Evolutionary conservation across 2,329 filamentous ascomycete species (phyloP).

Genomic region (Lachnellula occidentalis): DNA sequence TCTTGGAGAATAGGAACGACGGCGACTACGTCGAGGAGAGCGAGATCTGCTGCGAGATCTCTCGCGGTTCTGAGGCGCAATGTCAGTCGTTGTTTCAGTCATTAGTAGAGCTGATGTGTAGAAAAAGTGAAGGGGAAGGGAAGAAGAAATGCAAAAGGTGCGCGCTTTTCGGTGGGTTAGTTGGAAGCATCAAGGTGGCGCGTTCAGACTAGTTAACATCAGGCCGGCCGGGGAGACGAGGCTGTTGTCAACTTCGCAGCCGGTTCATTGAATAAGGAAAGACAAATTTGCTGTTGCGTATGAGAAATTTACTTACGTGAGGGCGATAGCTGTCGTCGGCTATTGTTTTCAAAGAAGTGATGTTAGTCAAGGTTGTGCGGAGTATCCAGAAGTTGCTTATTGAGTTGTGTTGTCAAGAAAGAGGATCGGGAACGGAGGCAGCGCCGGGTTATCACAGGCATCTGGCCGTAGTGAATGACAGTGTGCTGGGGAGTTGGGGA

Average conservation of each 20-base stretch:
- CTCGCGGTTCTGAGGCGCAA: conserved; percentile 60
- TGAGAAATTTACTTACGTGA: conserved; percentile 5
- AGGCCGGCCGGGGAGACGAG: conserved; percentile 4
- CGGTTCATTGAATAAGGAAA: background rate
- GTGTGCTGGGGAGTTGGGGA: conserved; percentile 8
- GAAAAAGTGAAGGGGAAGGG: background rate
- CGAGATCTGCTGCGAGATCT: conserved; percentile 82
- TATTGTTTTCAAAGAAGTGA: background rate
- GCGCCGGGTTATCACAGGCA: background rate
- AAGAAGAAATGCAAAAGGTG: background rate
- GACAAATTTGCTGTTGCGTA: background rate
- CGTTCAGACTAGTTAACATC: conserved; percentile 6
- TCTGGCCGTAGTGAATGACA: conserved; percentile 5
- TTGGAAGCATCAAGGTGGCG: conserved; percentile 15
- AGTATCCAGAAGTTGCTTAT: background rate
- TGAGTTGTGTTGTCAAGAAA: conserved; percentile 1
- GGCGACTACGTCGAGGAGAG: conserved; percentile 62
- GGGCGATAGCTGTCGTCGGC: conserved; percentile 13
- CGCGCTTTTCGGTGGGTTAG: conserved; percentile 2
- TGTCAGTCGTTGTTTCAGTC: conserved; percentile 31
- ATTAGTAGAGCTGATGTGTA: conserved; percentile 18
- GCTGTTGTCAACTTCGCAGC: conserved; percentile 4
- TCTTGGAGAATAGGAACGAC: conserved; percentile 46
- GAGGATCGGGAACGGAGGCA: background rate
- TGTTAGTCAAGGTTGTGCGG: conserved; percentile 4